Base-by-base conservation (phyloP, 805 yeast species). In the Candida silvatica region DNA sequence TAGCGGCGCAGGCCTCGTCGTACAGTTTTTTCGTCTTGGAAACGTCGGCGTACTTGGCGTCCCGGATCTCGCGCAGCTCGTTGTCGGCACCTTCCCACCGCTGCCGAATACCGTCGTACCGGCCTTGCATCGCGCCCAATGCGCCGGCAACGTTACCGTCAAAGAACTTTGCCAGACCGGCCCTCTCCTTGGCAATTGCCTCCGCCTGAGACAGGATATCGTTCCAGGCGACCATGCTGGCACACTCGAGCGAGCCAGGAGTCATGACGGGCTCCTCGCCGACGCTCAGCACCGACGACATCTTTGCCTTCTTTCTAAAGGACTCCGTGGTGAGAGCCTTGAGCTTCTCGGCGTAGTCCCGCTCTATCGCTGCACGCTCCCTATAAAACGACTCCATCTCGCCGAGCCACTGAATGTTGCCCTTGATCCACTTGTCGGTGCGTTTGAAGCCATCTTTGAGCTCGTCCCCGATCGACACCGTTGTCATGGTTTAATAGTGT, bases 211-310 rank as follows among this genome's bases (percentile, higher is more conserved):
- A 69, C 39, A 90, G 67, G 5, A 88, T 72, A 43, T 86, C 94
- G 30, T 74, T 85, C 98, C 98, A 90, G 2, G 94, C 74, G 9
- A 84, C 94, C 42, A 88, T 61, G 12, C 83, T 67, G 0, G 96
- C 95, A 43, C 83, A 71, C 52, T 92, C 97, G 33, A 90, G 64
- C 0, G 97, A 86, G 0, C 99, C 98, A 0, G 98, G 97, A 0
- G 99, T 92, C 29, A 84, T 72, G 28, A 77, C 71, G 0, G 99
- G 98, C 14, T 73, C 72, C 40, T 85, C 95, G 18, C 99, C 99
- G 2, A 92, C 98, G 29, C 88, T 75, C 20, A 92, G 58, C 11
- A 61, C 54, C 0, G 90, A 73, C 8, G 85, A 66, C 14, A 67
- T 58, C 43, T 75, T 74, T 32, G 94, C 80, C 53, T 88, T 87